phyloP scores from a whole-genome alignment of 2,329 filamentous ascomycete species.

The Colletotrichum costaricense region DNA sequence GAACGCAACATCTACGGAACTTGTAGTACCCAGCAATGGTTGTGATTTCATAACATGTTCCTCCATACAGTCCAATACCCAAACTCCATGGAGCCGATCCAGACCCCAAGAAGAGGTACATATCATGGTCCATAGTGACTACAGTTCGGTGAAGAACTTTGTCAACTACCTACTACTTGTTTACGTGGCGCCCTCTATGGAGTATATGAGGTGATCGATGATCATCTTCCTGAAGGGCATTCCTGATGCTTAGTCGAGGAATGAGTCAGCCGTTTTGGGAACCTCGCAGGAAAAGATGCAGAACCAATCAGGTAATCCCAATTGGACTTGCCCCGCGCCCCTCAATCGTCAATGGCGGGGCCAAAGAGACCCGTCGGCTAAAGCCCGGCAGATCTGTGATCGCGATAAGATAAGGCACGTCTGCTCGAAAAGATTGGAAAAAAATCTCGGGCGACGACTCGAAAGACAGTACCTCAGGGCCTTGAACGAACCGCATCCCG shows the following conservation, averaged over 20 bases:
- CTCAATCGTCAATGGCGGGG: not conserved
- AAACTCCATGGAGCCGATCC: not conserved
- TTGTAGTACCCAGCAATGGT: too few relatives aligned
- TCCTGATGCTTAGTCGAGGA: too few relatives aligned
- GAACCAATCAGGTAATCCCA: not conserved
- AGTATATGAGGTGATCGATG: not conserved
- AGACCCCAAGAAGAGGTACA: not conserved
- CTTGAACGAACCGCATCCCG: slow-evolving; percentile 15
- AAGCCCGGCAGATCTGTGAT: not conserved
- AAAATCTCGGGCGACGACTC: slow-evolving; percentile 17
- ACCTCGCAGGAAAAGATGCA: not conserved
- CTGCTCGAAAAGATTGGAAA: slow-evolving; percentile 17
- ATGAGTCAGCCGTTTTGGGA: not conserved
- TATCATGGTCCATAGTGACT: not conserved
- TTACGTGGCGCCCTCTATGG: too few relatives aligned
- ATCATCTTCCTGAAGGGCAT: not conserved
- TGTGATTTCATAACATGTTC: not conserved
- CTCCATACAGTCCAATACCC: not conserved
- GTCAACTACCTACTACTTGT: not conserved
- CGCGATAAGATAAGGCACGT: slow-evolving; percentile 31
- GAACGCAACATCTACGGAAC: not conserved
- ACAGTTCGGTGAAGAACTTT: not conserved
- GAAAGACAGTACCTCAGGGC: not conserved
- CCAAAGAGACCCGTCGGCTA: not conserved
- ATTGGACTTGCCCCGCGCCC: not conserved